Evolutionary conservation across 139 green algal genomes (phyloP).

Genomic region (Pedinophyceae sp.): DNA sequence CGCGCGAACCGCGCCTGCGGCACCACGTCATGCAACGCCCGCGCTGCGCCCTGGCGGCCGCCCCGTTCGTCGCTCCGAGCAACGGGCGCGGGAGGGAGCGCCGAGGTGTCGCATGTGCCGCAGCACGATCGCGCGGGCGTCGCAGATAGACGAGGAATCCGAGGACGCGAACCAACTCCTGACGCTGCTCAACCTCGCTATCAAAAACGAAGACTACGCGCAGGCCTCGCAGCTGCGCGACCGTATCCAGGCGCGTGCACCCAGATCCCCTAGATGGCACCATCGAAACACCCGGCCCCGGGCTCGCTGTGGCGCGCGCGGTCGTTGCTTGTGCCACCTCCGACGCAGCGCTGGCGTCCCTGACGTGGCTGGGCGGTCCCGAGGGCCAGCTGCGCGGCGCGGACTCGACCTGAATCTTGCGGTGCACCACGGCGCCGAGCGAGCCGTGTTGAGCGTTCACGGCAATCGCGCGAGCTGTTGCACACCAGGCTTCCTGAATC

Average conservation of each 20-base stretch:
- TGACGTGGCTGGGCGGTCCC: no score
- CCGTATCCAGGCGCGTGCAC: conserved; percentile 7
- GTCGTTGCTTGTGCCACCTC: no score
- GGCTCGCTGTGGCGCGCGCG: background rate
- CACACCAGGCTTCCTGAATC: background rate
- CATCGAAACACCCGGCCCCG: background rate
- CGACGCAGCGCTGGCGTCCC: no score
- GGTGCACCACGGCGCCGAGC: conserved; percentile 1
- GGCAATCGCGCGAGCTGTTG: background rate
- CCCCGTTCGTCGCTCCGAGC: no score
- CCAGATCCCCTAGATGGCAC: background rate
- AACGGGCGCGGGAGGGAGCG: no score
- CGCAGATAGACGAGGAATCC: background rate
- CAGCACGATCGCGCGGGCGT: no score
- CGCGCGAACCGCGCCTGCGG: no score
- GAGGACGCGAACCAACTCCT: conserved; percentile 58
- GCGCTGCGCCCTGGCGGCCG: no score
- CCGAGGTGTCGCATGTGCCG: no score
- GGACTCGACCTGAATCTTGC: background rate
- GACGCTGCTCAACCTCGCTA: conserved; percentile 48
- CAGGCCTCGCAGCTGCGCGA: conserved; percentile 29
- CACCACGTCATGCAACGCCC: no score
- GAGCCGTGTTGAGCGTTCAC: conserved; percentile 3
- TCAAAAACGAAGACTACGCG: conserved; percentile 45
- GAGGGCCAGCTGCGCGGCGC: background rate